These are phyloP conservation scores for Rhynchosporium secalis DNA, from an alignment of 2,329 filamentous ascomycete genomes.

Conservation along the genomic window DNA sequence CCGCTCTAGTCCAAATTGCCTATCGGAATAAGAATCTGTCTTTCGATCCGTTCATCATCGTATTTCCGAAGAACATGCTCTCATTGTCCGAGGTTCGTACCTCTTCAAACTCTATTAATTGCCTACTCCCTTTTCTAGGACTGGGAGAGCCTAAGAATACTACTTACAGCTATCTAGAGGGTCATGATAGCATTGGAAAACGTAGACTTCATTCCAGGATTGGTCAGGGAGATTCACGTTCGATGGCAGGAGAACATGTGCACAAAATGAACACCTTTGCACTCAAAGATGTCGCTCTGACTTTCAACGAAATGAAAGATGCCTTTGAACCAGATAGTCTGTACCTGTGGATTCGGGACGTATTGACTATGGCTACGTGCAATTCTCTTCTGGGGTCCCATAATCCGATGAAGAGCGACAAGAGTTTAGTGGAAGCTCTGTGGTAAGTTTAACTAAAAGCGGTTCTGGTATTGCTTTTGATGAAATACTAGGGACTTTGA, in stretches of 20 bases:
- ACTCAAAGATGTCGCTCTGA: slow-evolving; percentile 40
- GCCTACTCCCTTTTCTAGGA: background rate
- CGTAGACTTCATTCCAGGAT: slow-evolving; percentile 34
- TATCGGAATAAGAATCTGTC: slow-evolving; percentile 45
- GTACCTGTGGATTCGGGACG: slow-evolving; percentile 43
- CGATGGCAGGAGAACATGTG: slow-evolving; percentile 41
- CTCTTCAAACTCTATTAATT: no score
- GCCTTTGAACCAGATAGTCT: slow-evolving; percentile 41
- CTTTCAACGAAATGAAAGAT: slow-evolving; percentile 35
- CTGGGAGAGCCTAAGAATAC: background rate
- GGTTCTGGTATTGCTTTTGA: background rate
- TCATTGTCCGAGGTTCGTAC: slow-evolving; percentile 35
- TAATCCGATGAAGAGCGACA: slow-evolving; percentile 45
- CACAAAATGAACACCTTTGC: slow-evolving; percentile 42
- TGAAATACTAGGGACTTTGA: slow-evolving; percentile 36
- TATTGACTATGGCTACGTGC: slow-evolving; percentile 44
- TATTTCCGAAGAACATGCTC: slow-evolving; percentile 43
- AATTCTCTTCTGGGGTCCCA: slow-evolving; percentile 46
- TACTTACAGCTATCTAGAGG: slow-evolving; percentile 6
- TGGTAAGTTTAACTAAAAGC: slow-evolving; percentile 35
- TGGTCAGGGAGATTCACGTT: slow-evolving; percentile 41
- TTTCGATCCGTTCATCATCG: slow-evolving; percentile 46
- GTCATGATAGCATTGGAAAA: slow-evolving; percentile 38
- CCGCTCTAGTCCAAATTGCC: slow-evolving; percentile 43
- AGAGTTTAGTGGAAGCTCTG: slow-evolving; percentile 43